Percentiles rank a stretch among this genome's conserved stretches.
Conservation (phyloP, 495 filamentous ascomycete species). For the Penicillium macrosclerotiorum region DNA sequence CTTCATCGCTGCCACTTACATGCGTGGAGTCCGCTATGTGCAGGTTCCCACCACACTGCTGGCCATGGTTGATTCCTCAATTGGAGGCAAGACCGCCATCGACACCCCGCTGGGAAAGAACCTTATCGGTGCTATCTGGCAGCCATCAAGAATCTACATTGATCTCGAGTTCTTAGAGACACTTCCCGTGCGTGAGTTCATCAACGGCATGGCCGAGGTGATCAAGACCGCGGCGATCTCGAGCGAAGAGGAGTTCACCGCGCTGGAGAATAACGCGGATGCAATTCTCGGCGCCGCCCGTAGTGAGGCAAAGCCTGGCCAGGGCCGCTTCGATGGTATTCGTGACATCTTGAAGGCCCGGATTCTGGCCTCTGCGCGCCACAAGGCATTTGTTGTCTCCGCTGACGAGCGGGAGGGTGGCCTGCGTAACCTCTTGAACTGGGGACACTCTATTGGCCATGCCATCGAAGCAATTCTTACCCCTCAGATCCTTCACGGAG, state of each 20-base stretch:
- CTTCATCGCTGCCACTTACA: constrained; percentile 96
- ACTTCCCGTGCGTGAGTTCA: constrained; percentile 86
- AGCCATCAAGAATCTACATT: constrained; percentile 89
- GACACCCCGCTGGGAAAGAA: constrained; percentile 98
- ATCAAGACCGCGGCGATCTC: constrained; percentile 98
- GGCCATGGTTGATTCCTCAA: constrained; percentile 97
- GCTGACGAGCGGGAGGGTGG: constrained; percentile 93
- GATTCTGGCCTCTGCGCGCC: constrained; percentile 81
- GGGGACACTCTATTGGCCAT: constrained; percentile 97
- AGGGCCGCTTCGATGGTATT: constrained; percentile 63
- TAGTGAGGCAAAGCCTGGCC: constrained; percentile 50
- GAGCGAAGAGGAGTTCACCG: constrained; percentile 81
- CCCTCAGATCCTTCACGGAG: constrained; percentile 91
- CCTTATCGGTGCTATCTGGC: constrained; percentile 94
- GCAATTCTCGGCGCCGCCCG: constrained; percentile 70
- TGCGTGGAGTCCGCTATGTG: constrained; percentile 93
- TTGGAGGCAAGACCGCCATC: constrained; percentile 97
- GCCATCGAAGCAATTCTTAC: constrained; percentile 94
- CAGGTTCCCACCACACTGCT: constrained; percentile 95
- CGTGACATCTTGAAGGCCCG: constrained; percentile 78
- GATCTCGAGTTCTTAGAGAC: constrained; percentile 92
- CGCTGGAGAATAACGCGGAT: constrained; percentile 76
- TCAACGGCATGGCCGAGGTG: constrained; percentile 99
- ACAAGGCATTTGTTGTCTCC: constrained; percentile 92
- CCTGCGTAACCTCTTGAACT: constrained; percentile 91